Evolutionary conservation across 306 rosid species (phyloP), one percentile per base, ranked within the genome.

Genomic region (Quercus alba): DNA sequence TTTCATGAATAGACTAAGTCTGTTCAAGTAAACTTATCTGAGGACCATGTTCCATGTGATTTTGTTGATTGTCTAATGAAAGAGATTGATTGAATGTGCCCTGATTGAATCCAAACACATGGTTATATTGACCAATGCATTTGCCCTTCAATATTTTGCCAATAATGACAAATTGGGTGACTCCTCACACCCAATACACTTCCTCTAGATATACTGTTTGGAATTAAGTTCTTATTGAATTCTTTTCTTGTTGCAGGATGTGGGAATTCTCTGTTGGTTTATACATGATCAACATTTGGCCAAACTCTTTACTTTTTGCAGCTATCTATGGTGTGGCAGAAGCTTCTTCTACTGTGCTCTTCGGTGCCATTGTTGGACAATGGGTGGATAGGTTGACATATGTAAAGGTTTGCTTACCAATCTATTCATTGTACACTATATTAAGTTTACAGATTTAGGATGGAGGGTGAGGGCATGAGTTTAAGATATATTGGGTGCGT

Each of bases 251-350:
- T 61, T 46, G 76, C 87, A 94, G 99, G 83, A 93, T 91, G 99
- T 94, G 99, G 99, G 99, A 94, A 87, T 94, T 93, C 77, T 94
- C 99, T 30, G 97, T 94, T 78, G 97, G 97, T 70, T 85, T 94
- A 30, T 94, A 92, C 73, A 94, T 93, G 99, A 93, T 94, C 78
- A 82, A 69, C 81, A 62, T 94, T 69, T 94, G 99, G 99, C 99
- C 99, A 35, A 88, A 93, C 73, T 94, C 97, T 0, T 74, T 94
- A 73, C 88, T 94, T 7, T 87, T 82, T 70, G 95, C 95, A 17
- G 99, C 99, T n/a, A 80, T 89, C 23, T 94, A 94, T 82, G 99
- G 99, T 70, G 95, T 86, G 6, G 84, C 91, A 70, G 99, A 94
- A 86, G 90, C 95, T 78, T 93, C 97, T 70, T 87, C 97, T 71